Evolutionary conservation across 805 yeast genomes (phyloP), one percentile per base, ranked within the genome.

Genomic region (Yamadazyma paraphyllophila): DNA sequence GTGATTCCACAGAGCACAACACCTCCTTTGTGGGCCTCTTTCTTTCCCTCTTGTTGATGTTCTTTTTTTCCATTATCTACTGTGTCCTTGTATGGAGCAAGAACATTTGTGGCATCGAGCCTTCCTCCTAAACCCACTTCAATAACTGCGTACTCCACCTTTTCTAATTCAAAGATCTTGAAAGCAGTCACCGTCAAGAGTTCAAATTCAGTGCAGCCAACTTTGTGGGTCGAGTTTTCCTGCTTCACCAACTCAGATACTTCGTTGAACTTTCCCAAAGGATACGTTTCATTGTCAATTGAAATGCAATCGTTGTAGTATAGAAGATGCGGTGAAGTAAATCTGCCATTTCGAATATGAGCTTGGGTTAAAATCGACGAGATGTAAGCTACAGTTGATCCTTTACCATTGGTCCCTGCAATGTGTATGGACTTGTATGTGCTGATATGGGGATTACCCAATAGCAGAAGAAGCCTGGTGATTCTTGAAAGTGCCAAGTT

Each of bases 381-480:
- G 7, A 94, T 47, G 60, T 90, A 91, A 0, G 97, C 83, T 47
- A 96, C 82, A 0, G 91, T 87, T 0, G 97, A 90, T 0, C 99
- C 99, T 59, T 92, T 92, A 0, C 99, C 99, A 60, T 92, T 92
- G 7, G 99, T 92, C 0, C 99, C 99, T 0, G 97, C 97, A 3
- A 94, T 77, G 59, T 94, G 99, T n/a, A 94, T 69, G 0, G 89
- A 82, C 49, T 79, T 78, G 57, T 81, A 80, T 4, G 67, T 54
- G 12, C 60, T 50, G 9, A 62, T 55, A 33, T 88, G 94, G 0
- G 96, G 97, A 54, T 81, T 78, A 0, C 88, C 89, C 15, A 90
- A 66, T 31, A 58, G 57, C 20, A 52, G 51, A 7, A 72, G 62
- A 17, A 72, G 61, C 37, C 53, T 57, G 3, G 57, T 42, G 7